Percentiles rank a stretch among this genome's conserved stretches.
phyloP scores from a whole-genome alignment of 1,284 basidiomycete genomes.

The Heterobasidion occidentale region DNA sequence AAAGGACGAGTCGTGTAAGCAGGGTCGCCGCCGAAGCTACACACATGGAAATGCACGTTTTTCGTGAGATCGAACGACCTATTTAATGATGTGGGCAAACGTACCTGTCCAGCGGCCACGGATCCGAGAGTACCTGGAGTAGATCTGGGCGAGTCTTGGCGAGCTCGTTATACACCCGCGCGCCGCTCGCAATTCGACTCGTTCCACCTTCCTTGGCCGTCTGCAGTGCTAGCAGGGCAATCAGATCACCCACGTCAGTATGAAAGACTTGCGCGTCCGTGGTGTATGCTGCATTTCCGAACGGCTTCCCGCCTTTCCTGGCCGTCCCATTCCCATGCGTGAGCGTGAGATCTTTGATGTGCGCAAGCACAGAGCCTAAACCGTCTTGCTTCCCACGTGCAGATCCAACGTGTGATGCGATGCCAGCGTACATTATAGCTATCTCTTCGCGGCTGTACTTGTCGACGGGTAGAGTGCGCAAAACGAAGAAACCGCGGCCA shows the following conservation, averaged over 20 bases:
- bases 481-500: conserved; percentile 33
- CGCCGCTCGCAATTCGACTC: conserved; percentile 35
- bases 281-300: conserved; percentile 37
- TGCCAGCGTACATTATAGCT: conserved; percentile 26
- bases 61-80: neutral
- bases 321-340: conserved; percentile 22
- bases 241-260: conserved; percentile 36
- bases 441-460: conserved; percentile 26
- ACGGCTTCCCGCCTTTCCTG: conserved; percentile 22
- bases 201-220: conserved; percentile 32
- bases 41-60: neutral
- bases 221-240: conserved; percentile 32
- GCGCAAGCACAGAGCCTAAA: conserved; percentile 32
- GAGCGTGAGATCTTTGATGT: conserved; percentile 38
- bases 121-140: conserved; percentile 29
- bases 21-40: conserved; percentile 31
- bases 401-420: conserved; percentile 31
- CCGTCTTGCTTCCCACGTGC: conserved; percentile 33
- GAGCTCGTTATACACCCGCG: conserved; percentile 36
- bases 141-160: conserved; percentile 36
- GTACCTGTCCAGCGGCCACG: conserved; percentile 35
- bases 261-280: conserved; percentile 42
- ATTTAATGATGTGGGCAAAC: conserved; percentile 4
- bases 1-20: conserved; percentile 29
- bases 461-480: conserved; percentile 29